phyloP scores from a whole-genome alignment of 208 protist species.

The Blastocrithidia nonstop region DNA sequence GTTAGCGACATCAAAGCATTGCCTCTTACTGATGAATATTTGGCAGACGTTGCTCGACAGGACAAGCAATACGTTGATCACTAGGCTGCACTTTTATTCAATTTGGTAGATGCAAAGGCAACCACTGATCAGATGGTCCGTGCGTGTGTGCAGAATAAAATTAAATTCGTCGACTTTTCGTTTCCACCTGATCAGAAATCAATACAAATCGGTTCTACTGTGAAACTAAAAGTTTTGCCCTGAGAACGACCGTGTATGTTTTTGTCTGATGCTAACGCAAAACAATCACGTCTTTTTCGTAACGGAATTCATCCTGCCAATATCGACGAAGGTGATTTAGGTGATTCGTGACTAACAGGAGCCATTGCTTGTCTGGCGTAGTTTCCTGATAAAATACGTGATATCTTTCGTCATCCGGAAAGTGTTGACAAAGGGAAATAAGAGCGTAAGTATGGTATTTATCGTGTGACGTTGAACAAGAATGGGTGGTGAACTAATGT shows the following conservation, averaged over 20 bases:
- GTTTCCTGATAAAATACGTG: conserved; percentile 38
- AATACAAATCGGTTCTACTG: conserved; percentile 36
- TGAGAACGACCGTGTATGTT: conserved; percentile 70
- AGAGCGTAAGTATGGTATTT: conserved; percentile 37
- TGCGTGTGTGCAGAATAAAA: conserved; percentile 31
- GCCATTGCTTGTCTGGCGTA: conserved; percentile 48
- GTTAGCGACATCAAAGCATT: conserved; percentile 49
- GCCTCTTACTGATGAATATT: conserved; percentile 41
- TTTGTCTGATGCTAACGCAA: conserved; percentile 46
- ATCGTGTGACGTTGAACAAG: conserved; percentile 73
- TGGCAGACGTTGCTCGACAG: conserved; percentile 42
- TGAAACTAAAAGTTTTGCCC: conserved; percentile 51
- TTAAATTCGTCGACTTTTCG: conserved; percentile 60
- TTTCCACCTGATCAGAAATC: conserved; percentile 65
- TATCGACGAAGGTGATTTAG: conserved; percentile 64
- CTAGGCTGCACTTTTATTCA: conserved; percentile 30
- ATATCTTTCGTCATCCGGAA: conserved; percentile 57
- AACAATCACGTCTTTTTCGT: conserved; percentile 57
- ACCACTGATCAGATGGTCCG: conserved; percentile 35
- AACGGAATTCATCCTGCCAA: conserved; percentile 57
- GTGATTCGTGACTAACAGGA: conserved; percentile 67
- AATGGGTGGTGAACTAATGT: conserved; percentile 81
- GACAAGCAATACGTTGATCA: conserved; percentile 26
- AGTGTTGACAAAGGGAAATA: conserved; percentile 28
- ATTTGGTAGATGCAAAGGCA: conserved; percentile 19